These are phyloP conservation scores for Huntiella savannae DNA, from an alignment of 2,329 filamentous ascomycete genomes.

Conservation along the genomic window DNA sequence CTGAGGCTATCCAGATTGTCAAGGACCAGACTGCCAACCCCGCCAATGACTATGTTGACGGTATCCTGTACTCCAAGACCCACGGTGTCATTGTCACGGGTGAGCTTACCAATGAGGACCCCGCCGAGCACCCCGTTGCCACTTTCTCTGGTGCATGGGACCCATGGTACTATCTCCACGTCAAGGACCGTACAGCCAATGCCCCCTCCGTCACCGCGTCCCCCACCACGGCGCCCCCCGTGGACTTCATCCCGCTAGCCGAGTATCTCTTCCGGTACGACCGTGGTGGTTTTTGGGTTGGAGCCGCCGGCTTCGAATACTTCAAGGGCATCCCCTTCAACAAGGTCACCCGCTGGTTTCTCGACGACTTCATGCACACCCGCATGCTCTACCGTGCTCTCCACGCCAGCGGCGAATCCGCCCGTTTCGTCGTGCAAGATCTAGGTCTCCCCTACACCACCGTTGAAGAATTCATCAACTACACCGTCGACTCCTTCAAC, in stretches of 20 bases:
- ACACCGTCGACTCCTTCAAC: conserved; percentile 28
- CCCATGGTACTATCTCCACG: conserved; percentile 64
- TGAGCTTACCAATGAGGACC: conserved; percentile 34
- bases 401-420: conserved; percentile 45
- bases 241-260: conserved; percentile 44
- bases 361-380: conserved; percentile 56
- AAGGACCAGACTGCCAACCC: conserved; percentile 25
- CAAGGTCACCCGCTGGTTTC: conserved; percentile 43
- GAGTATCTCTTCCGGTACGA: conserved; percentile 66
- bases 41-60: conserved; percentile 51
- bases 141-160: conserved; percentile 41
- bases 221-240: conserved; percentile 11
- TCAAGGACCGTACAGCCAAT: conserved; percentile 25
- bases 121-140: conserved; percentile 24
- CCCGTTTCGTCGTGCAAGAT: conserved; percentile 50
- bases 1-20: conserved; percentile 29
- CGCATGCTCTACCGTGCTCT: conserved; percentile 56
- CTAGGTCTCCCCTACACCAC: conserved; percentile 36
- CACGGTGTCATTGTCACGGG: conserved; percentile 51
- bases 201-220: conserved; percentile 12
- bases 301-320: conserved; percentile 44
- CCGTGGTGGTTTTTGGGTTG: conserved; percentile 58
- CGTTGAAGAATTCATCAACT: conserved; percentile 34
- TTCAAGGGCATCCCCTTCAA: conserved; percentile 47
- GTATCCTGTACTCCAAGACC: conserved; percentile 43